Conservation (phyloP, 371 early-diverging fungal species). For the Saksenaea vasiformis region DNA sequence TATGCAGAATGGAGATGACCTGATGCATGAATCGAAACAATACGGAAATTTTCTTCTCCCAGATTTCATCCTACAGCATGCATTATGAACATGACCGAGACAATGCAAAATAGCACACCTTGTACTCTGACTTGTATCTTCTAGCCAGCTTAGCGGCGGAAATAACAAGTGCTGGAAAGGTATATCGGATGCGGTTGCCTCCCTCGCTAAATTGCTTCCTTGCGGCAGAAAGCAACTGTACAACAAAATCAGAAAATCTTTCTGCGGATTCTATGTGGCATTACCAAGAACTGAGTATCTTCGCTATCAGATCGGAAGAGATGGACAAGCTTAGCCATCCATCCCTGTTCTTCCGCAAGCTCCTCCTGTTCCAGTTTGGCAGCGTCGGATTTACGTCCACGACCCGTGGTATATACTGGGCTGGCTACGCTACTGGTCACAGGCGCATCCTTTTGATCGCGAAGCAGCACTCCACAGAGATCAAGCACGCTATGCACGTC, state of each 20-base stretch:
- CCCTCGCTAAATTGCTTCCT: slow-evolving; percentile 82
- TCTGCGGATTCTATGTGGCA: neutral
- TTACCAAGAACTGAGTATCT: slow-evolving; percentile 64
- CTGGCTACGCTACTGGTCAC: slow-evolving; percentile 13
- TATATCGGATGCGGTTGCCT: slow-evolving; percentile 83
- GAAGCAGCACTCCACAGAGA: slow-evolving; percentile 75
- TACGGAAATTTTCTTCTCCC: slow-evolving; percentile 64
- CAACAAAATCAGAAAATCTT: neutral
- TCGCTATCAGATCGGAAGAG: slow-evolving; percentile 66
- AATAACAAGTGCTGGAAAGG: slow-evolving; percentile 81
- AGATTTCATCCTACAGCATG: slow-evolving; percentile 51
- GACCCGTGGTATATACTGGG: slow-evolving; percentile 13
- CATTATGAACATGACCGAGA: neutral
- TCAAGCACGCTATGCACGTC: slow-evolving; percentile 85
- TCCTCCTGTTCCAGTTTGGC: slow-evolving; percentile 66
- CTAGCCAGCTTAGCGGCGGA: slow-evolving; percentile 72
- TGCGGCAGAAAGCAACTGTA: slow-evolving; percentile 71
- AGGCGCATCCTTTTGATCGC: slow-evolving; percentile 75
- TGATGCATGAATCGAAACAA: slow-evolving; percentile 78
- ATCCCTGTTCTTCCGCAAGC: slow-evolving; percentile 79
- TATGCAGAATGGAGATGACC: slow-evolving; percentile 64
- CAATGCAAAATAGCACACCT: slow-evolving; percentile 17
- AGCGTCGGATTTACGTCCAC: slow-evolving; percentile 13
- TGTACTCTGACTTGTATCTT: slow-evolving; percentile 52
- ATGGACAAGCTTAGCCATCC: slow-evolving; percentile 81